These are phyloP conservation scores for Lactarius psammicola DNA, from an alignment of 768 basidiomycete species.

Conservation along the genomic window DNA sequence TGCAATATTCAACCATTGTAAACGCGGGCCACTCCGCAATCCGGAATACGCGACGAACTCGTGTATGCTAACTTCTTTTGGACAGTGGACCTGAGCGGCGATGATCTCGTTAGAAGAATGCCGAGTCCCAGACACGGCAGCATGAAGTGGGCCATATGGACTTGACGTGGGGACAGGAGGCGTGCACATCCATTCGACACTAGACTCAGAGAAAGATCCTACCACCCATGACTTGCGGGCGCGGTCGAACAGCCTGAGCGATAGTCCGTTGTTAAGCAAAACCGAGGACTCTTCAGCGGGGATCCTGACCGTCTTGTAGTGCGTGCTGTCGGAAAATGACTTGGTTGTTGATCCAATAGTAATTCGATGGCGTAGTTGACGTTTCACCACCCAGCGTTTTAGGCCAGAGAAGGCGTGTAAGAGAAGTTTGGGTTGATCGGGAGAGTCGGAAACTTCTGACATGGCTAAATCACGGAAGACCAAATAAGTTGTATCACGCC, in stretches of 20 bases:
- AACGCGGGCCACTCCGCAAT: constrained; percentile 43
- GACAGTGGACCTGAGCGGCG: constrained; percentile 44
- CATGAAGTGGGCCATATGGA: constrained; percentile 10
- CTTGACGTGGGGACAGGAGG: background rate
- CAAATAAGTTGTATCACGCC: constrained; percentile 17
- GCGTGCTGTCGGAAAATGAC: constrained; percentile 1
- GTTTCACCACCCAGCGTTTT: background rate
- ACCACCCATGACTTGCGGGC: background rate
- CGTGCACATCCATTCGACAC: background rate
- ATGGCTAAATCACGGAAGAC: constrained; percentile 18
- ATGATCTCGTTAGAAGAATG: constrained; percentile 44
- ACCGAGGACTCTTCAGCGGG: constrained; percentile 8
- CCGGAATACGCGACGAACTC: constrained; percentile 47
- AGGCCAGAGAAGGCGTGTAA: constrained; percentile 18
- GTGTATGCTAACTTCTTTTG: constrained; percentile 42
- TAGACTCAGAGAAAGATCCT: background rate
- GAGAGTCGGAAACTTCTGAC: background rate
- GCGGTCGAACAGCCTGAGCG: constrained; percentile 13
- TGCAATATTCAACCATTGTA: constrained; percentile 54
- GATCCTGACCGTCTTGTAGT: constrained; percentile 9
- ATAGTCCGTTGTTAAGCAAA: constrained; percentile 13
- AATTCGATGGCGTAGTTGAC: background rate
- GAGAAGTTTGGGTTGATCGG: background rate
- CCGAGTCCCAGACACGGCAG: background rate
- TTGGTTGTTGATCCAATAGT: constrained; percentile 20